These are phyloP conservation scores for Gyrodon lividus DNA, from an alignment of 768 basidiomycete genomes.

Conservation along the genomic window DNA sequence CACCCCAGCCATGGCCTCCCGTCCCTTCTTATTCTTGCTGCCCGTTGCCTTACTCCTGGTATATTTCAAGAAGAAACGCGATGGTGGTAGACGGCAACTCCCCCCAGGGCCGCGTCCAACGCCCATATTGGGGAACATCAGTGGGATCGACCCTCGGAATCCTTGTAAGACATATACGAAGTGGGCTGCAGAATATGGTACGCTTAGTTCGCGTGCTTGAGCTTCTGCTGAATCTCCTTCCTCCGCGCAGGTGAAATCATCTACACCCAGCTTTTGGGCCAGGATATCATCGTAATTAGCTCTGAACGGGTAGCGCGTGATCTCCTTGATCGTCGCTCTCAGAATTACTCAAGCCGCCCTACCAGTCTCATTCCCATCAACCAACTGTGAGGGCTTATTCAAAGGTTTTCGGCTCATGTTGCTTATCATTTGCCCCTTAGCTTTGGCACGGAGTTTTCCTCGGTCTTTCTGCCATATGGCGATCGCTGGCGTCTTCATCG, in stretches of 20 bases:
- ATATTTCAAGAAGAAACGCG: not conserved
- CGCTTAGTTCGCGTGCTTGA: not conserved
- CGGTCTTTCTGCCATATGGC: conserved; percentile 20
- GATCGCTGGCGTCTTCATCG: conserved; percentile 22
- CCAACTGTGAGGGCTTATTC: not conserved
- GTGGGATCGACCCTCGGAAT: conserved; percentile 1
- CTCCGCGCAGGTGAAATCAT: conserved; percentile 9
- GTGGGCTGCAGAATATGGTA: conserved; percentile 10
- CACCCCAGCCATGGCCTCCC: not conserved
- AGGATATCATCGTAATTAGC: conserved; percentile 14
- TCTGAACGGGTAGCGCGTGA: conserved; percentile 12
- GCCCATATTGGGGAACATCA: conserved; percentile 8
- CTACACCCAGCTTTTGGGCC: conserved; percentile 7
- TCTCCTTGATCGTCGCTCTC: conserved; percentile 12
- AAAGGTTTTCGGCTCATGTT: not conserved
- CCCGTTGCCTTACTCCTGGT: not conserved
- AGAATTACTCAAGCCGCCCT: conserved; percentile 15
- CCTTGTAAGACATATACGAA: conserved; percentile 15
- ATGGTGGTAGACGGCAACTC: not conserved
- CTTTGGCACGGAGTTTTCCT: conserved; percentile 15
- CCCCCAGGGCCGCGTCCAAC: conserved; percentile 9
- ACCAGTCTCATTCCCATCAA: conserved; percentile 1
- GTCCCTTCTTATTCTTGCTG: not conserved
- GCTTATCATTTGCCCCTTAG: not conserved
- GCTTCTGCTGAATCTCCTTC: not conserved